Conservation (phyloP, 306 rosid genomes). For the Quercus berberidifolia region DNA sequence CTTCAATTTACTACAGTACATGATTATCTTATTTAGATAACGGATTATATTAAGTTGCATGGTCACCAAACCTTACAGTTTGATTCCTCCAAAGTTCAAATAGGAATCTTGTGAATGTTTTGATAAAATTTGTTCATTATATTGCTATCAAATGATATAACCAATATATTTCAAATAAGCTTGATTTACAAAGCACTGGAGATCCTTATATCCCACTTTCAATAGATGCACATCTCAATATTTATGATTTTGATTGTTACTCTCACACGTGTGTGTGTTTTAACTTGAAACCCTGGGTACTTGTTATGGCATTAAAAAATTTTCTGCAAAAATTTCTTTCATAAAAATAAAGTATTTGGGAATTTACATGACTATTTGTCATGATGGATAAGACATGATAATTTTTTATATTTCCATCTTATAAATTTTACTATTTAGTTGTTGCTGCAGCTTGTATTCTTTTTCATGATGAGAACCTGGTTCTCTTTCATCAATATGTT, state of each 20-base stretch:
- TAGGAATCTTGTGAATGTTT: neutral
- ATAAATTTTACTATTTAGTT: neutral
- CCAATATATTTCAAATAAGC: neutral
- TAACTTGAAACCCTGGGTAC: neutral
- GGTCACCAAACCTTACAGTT: neutral
- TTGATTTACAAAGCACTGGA: neutral
- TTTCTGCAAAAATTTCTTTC: neutral
- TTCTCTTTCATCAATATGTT: neutral
- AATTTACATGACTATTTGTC: neutral
- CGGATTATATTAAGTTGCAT: neutral
- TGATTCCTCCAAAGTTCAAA: neutral
- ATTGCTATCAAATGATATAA: neutral
- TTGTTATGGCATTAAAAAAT: neutral
- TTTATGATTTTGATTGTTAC: neutral
- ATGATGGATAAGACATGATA: neutral
- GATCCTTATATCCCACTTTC: neutral
- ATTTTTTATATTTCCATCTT: neutral
- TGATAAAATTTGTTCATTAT: neutral
- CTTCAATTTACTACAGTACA: neutral
- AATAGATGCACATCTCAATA: neutral
- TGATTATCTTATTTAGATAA: neutral
- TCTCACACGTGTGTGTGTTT: neutral
- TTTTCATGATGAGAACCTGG: slow-evolving; percentile 9
- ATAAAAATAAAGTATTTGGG: neutral
- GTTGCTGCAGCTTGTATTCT: neutral